Base-by-base conservation (phyloP, 345 rosid genomes). In the Salix purpurea region DNA sequence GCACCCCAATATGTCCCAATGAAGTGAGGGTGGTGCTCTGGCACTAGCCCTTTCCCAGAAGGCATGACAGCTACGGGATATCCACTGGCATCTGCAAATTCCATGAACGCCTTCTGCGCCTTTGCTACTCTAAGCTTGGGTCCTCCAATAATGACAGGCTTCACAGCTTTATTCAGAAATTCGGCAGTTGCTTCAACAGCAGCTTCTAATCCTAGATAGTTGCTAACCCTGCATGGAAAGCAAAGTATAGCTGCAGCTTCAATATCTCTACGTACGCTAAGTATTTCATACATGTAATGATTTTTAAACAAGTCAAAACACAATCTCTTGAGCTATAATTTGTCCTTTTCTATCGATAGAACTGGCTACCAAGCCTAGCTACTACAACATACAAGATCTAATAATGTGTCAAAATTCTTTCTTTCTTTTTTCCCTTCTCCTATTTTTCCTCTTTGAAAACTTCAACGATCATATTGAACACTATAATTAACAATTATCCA, bases 1-100 rank as follows among this genome's bases (percentile, higher is more conserved):
- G 92, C 92, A 58, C 95, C 95, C 95, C 95, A 91, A 48, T 89
- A 91, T 18, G 95, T 91, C 56, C 95, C 95, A 3, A 88, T 91
- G 85, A 91, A 91, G 65, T 88, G 84, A 0, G 89, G 90, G 80
- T 83, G 91, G 66, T 84, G 86, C 83, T 91, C 95, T 4, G 86
- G 88, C 40, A 86, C 90, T 44, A 89, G 71, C 40, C 95, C 95
- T 78, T 91, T 91, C 39, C 76, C 90, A 0, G 95, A 89, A 26
- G 95, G 95, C 95, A 91, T 91, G 46, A 89, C 73, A 39, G 91
- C 87, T 28, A 91, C 1, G 2, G 95, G 90, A 71, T 88, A 91
- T 2, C 91, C 89, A 48, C 84, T 68, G 23, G 87, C 87, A 67
- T 89, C 81, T 15, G 86, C 90, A 28, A 91, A 82, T 72, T 85